These are phyloP conservation scores for Begonia peltatifolia DNA, from an alignment of 306 rosid genomes.

Conservation along the genomic window DNA sequence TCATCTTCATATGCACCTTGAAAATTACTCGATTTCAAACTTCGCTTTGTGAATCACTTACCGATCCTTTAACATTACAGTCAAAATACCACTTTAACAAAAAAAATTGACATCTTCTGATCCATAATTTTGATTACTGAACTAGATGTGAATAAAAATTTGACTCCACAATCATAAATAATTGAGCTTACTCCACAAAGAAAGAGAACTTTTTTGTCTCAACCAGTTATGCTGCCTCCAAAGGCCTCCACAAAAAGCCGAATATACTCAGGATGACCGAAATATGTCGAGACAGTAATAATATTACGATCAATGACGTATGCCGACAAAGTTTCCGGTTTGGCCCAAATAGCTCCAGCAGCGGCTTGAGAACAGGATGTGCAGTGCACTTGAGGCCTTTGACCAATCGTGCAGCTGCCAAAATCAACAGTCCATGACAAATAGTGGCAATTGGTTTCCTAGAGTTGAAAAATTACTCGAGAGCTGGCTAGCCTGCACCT, in stretches of 20 bases:
- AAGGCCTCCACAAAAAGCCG: slow-evolving; percentile 50
- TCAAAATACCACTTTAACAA: too few relatives aligned
- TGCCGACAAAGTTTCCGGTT: slow-evolving; percentile 38
- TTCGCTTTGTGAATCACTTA: too few relatives aligned
- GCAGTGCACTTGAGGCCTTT: slow-evolving; percentile 60
- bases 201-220: slow-evolving; percentile 48
- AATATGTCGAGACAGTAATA: slow-evolving; percentile 40
- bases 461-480: slow-evolving; percentile 23
- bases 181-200: slow-evolving; percentile 68
- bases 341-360: slow-evolving; percentile 80
- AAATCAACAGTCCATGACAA: slow-evolving; percentile 75
- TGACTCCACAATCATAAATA: too few relatives aligned
- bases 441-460: slow-evolving; percentile 49
- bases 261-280: slow-evolving; percentile 49
- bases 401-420: slow-evolving; percentile 66
- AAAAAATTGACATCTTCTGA: too few relatives aligned
- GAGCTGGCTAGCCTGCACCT: too few relatives aligned
- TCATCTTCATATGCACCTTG: too few relatives aligned
- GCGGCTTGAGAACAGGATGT: slow-evolving; percentile 43
- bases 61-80: too few relatives aligned
- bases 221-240: slow-evolving; percentile 61
- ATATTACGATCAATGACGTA: slow-evolving; percentile 60
- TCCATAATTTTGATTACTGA: too few relatives aligned
- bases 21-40: too few relatives aligned
- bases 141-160: too few relatives aligned